Percentiles rank a stretch among this genome's conserved stretches.
Conservation (phyloP, 148 eudicot genomes). For the Dianthus caryophyllus region DNA sequence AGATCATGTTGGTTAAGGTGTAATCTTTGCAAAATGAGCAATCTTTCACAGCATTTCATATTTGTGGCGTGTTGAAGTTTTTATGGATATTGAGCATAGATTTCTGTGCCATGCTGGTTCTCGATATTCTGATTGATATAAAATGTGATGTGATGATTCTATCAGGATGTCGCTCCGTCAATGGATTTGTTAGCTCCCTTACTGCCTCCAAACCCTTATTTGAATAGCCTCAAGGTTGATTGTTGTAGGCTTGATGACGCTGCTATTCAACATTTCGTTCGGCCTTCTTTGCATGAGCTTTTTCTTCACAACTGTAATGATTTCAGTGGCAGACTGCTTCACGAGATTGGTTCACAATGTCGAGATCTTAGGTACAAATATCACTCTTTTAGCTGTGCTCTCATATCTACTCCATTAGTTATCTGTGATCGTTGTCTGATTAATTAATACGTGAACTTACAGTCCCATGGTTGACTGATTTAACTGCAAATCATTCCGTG, state of each 20-base stretch:
- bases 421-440: neutral
- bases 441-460: neutral
- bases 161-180: constrained; percentile 65
- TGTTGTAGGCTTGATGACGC: constrained; percentile 74
- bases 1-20: neutral
- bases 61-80: neutral
- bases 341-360: constrained; percentile 58
- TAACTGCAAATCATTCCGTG: neutral
- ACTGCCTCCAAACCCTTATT: constrained; percentile 56
- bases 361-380: constrained; percentile 59
- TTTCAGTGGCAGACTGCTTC: constrained; percentile 72
- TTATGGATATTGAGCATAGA: neutral
- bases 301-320: constrained; percentile 69
- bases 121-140: too few relatives aligned
- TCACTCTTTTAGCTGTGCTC: neutral
- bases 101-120: constrained; percentile 4
- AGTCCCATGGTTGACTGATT: neutral
- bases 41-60: neutral
- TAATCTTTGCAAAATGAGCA: neutral
- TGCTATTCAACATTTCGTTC: constrained; percentile 49
- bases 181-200: constrained; percentile 54
- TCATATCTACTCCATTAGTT: neutral
- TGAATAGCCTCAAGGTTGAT: constrained; percentile 65
- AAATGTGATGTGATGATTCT: too few relatives aligned
- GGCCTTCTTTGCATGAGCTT: constrained; percentile 63